A percentile compares a stretch with the other conserved stretches of the same genome.
Conservation (phyloP, 169 alveolate species). For the Plasmodium sp. region DNA sequence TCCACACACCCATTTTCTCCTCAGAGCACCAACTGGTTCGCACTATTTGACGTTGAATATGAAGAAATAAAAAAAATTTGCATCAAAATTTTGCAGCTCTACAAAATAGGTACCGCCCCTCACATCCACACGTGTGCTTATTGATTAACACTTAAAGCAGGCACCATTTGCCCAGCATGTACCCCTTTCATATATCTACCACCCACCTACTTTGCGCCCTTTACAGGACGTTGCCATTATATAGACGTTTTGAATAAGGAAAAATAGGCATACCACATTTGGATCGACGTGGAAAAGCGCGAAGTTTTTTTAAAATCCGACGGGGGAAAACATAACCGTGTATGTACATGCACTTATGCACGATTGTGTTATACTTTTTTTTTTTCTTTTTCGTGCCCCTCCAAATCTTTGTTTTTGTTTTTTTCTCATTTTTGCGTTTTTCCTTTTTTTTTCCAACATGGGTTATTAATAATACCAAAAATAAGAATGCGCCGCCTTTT, state of each 20-base stretch:
- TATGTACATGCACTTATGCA: background rate
- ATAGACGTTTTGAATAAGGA: constrained; percentile 39
- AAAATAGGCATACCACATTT: background rate
- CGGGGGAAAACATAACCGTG: background rate
- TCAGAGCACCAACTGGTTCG: constrained; percentile 79
- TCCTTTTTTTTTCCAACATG: constrained; percentile 10
- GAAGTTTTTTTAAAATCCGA: background rate
- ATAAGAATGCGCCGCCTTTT: background rate
- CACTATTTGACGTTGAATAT: constrained; percentile 82
- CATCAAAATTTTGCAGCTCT: constrained; percentile 78
- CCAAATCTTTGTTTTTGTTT: background rate
- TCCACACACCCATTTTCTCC: background rate
- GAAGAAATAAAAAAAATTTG: constrained; percentile 81
- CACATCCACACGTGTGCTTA: background rate
- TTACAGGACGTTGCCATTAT: constrained; percentile 59
- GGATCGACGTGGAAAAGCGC: background rate
- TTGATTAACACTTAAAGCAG: background rate
- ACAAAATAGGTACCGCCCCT: constrained; percentile 57
- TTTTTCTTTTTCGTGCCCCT: background rate
- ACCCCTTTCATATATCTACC: background rate
- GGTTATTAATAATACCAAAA: background rate
- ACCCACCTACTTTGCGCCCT: background rate
- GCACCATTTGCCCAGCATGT: background rate
- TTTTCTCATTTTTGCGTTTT: background rate
- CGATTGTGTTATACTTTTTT: background rate